These are phyloP conservation scores for Cryptosporidium sp. DNA, from an alignment of 169 alveolate genomes.

Conservation along the genomic window DNA sequence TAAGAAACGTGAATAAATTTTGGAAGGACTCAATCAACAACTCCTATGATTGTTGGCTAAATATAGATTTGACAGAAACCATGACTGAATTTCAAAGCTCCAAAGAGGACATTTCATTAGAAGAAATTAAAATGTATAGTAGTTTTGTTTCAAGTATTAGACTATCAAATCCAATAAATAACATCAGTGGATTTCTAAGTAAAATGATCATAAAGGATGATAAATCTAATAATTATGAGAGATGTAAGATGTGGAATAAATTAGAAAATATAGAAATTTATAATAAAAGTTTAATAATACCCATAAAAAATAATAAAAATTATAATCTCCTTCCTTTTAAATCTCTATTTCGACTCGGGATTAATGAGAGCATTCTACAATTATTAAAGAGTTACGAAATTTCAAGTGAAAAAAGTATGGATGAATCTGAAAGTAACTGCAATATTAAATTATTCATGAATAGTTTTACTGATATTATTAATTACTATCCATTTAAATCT, in stretches of 20 bases:
- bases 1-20: slow-evolving; percentile 33
- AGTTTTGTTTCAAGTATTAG: slow-evolving; percentile 13
- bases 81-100: background rate
- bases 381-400: background rate
- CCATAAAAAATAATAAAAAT: slow-evolving; percentile 8
- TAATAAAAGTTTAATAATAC: slow-evolving; percentile 36
- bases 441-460: background rate
- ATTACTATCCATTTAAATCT: slow-evolving; percentile 30
- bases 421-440: background rate
- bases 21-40: slow-evolving; percentile 41
- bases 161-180: slow-evolving; percentile 50
- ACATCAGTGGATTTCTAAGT: slow-evolving; percentile 51
- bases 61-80: slow-evolving; percentile 45
- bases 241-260: slow-evolving; percentile 8
- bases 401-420: background rate
- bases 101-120: background rate
- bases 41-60: slow-evolving; percentile 38
- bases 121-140: slow-evolving; percentile 10
- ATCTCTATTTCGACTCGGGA: slow-evolving; percentile 45
- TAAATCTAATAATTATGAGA: background rate
- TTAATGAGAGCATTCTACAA: slow-evolving; percentile 29
- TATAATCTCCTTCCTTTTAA: slow-evolving; percentile 25
- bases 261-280: slow-evolving; percentile 46
- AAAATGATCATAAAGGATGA: background rate
- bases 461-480: background rate